Evolutionary conservation across 495 filamentous ascomycete species (phyloP).

Genomic region (Xanthoparmelia taractica): DNA sequence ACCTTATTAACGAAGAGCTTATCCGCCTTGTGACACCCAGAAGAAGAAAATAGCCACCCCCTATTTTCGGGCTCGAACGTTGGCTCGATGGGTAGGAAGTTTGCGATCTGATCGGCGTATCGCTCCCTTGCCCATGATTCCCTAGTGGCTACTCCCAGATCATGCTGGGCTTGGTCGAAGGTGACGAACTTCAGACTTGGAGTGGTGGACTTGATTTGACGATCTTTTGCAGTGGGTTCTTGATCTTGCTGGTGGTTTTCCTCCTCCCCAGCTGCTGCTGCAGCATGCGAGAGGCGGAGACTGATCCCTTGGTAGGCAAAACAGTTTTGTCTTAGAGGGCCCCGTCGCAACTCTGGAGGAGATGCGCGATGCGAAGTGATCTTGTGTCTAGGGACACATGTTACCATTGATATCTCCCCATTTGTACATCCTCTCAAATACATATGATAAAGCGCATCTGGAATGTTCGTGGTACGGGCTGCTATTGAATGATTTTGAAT

Average conservation of each 20-base stretch:
- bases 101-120: neutral
- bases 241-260: too few species aligned
- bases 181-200: neutral
- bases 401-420: neutral
- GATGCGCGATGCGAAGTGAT: neutral
- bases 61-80: neutral
- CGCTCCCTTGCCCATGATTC: neutral
- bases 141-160: neutral
- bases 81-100: neutral
- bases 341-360: neutral
- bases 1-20: slow-evolving; percentile 19
- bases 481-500: neutral
- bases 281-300: neutral
- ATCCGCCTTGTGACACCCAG: slow-evolving; percentile 10
- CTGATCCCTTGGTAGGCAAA: neutral
- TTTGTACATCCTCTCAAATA: neutral
- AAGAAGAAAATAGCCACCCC: neutral
- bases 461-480: neutral
- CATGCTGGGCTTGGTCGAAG: neutral
- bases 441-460: neutral
- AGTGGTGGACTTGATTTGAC: neutral
- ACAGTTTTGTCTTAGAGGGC: neutral
- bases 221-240: neutral
- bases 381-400: neutral
- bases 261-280: too few species aligned